These are phyloP conservation scores for Metschnikowia chrysomelidarum DNA, from an alignment of 805 yeast species.

Conservation along the genomic window DNA sequence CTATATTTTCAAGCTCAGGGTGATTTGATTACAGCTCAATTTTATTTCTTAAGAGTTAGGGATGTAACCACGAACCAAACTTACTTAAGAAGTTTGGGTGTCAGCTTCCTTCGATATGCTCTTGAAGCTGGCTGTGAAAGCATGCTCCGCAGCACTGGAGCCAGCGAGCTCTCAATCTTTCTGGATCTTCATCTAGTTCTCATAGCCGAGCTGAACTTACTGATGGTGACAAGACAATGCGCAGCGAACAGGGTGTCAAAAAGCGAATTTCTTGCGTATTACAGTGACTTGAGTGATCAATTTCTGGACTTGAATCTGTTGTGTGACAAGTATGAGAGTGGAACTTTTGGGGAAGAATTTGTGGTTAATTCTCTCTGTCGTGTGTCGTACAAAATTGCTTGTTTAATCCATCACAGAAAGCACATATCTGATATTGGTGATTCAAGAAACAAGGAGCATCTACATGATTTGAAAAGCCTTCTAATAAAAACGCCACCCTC, in stretches of 20 bases:
- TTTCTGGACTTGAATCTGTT: slow-evolving; percentile 10
- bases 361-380: background rate
- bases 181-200: slow-evolving; percentile 27
- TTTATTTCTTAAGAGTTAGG: slow-evolving; percentile 37
- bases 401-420: background rate
- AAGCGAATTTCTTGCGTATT: slow-evolving; percentile 2
- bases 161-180: slow-evolving; percentile 29
- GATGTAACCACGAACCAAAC: slow-evolving; percentile 8
- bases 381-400: slow-evolving; percentile 1
- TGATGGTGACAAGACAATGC: background rate
- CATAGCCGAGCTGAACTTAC: slow-evolving; percentile 2
- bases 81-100: background rate
- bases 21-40: slow-evolving; percentile 36
- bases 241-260: background rate
- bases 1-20: slow-evolving; percentile 37
- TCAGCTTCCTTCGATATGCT: slow-evolving; percentile 9
- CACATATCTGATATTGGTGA: too few relatives aligned
- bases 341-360: background rate
- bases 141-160: slow-evolving; percentile 17
- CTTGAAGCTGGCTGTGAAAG: slow-evolving; percentile 28
- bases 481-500: background rate
- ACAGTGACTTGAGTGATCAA: slow-evolving; percentile 7
- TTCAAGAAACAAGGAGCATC: too few relatives aligned
- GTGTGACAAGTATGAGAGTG: too few relatives aligned
- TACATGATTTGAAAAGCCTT: background rate